Base-by-base conservation (phyloP, 2,329 filamentous ascomycete species). In the Microsporum ferrugineum region DNA sequence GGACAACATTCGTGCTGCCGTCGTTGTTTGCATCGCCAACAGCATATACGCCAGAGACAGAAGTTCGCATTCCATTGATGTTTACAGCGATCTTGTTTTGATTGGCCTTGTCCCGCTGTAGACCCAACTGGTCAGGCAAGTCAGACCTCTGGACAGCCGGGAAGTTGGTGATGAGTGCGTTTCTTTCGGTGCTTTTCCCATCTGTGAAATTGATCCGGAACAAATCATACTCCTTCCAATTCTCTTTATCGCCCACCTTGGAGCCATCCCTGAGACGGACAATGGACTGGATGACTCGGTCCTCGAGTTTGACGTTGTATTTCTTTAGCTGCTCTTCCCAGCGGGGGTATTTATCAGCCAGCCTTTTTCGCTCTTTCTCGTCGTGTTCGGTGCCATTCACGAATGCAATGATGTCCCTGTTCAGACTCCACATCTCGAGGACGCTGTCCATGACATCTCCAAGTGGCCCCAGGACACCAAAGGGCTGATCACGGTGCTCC, bases 1-100 rank as follows among this genome's bases (percentile, higher is more conserved):
- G 83, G 0, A 82, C 82, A 0, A 85, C 78, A 64, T 85, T 86
- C 2, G 82, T 84, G 6, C 76, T 73, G n/a, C 79, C 79, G 59
- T 85, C 82, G 36, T 77, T 78, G 70, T 85, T 86, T 10, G 79
- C 79, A 64, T 86, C 83, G 0, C 84, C 83, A 23, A 85, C 70
- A 3, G 80, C 83, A 65, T 80, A 85, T 0, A 85, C 77, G 0
- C 82, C 82, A 0, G 72, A 67, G 2, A 83, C 66, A 59, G 78
- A 85, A 0, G 83, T 84, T 12, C 73, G 66, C 62, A 81, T 73
- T 0, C 78, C 79, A n/a, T 71, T 73, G 1, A 70, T 62, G 43
- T 80, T 74, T 0, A 75, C 77, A 0, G 72, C 71, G 14, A 84
- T 73, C 3, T 79, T 76, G 6, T 74, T 74, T 3, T 2, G 4